These are phyloP conservation scores for Neurospora crassa DNA, from an alignment of 2,329 filamentous ascomycete genomes.

Conservation along the genomic window DNA sequence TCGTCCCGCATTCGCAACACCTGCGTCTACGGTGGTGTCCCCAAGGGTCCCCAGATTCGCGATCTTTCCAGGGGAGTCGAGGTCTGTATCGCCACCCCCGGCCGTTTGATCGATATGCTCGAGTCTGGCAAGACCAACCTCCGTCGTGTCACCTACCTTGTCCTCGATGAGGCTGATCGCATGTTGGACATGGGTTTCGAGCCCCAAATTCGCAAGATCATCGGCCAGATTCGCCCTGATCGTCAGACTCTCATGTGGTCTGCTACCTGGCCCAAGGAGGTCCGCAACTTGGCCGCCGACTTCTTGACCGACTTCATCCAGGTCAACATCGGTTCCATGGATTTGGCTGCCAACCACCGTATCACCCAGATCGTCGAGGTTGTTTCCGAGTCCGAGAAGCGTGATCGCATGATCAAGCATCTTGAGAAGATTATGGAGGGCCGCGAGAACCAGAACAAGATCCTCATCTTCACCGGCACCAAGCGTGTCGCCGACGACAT, in stretches of 20 bases:
- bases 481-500: slow-evolving; percentile 98
- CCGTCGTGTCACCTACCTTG: slow-evolving; percentile 92
- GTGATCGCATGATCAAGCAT: slow-evolving; percentile 93
- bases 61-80: slow-evolving; percentile 92
- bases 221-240: slow-evolving; percentile 93
- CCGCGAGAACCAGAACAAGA: slow-evolving; percentile 87
- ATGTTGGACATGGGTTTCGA: slow-evolving; percentile 99
- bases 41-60: slow-evolving; percentile 93
- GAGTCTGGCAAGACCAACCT: slow-evolving; percentile 98
- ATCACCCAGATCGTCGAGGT: slow-evolving; percentile 98
- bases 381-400: slow-evolving; percentile 93
- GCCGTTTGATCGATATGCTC: slow-evolving; percentile 96
- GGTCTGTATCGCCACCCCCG: slow-evolving; percentile 96
- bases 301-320: slow-evolving; percentile 96
- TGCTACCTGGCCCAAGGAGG: slow-evolving; percentile 98
- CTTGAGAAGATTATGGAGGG: slow-evolving; percentile 97
- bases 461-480: slow-evolving; percentile 84
- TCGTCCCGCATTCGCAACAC: slow-evolving; percentile 98
- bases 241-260: slow-evolving; percentile 99
- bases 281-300: slow-evolving; percentile 81
- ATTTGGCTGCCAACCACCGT: slow-evolving; percentile 92
- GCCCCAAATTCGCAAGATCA: slow-evolving; percentile 98
- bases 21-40: slow-evolving; percentile 97
- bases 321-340: slow-evolving; percentile 96
- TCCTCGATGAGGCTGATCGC: slow-evolving; percentile 96